A percentile compares a stretch with the other conserved stretches of the same genome.
Evolutionary conservation across 129 eudicot species (phyloP).

Genomic region (Flaveria sonorensis): DNA sequence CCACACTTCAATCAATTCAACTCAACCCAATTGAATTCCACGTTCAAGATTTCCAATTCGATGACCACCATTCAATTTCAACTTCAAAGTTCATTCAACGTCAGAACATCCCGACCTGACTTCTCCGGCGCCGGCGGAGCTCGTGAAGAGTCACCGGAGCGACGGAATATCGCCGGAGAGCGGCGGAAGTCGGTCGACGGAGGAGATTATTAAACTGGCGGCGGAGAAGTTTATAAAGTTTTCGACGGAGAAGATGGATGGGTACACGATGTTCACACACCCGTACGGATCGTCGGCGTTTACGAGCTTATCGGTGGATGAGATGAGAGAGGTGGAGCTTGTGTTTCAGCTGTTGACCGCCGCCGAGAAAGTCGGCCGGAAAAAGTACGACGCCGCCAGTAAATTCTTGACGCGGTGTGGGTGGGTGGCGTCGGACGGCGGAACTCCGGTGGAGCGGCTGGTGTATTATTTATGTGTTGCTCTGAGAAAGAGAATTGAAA

Average conservation of each 20-base stretch:
- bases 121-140: slow-evolving; percentile 32
- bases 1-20: background rate
- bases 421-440: slow-evolving; percentile 40
- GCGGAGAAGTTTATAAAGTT: slow-evolving; percentile 62
- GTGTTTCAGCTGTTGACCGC: slow-evolving; percentile 58
- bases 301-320: slow-evolving; percentile 45
- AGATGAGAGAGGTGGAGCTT: slow-evolving; percentile 56
- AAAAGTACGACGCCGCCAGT: slow-evolving; percentile 49
- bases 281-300: slow-evolving; percentile 57
- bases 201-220: slow-evolving; percentile 53
- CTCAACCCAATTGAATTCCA: background rate
- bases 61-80: background rate
- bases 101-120: background rate
- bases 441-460: slow-evolving; percentile 55
- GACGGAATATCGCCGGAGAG: background rate
- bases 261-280: slow-evolving; percentile 42
- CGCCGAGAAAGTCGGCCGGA: slow-evolving; percentile 48
- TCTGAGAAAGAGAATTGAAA: slow-evolving; percentile 39
- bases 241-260: slow-evolving; percentile 41
- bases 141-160: slow-evolving; percentile 31
- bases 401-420: slow-evolving; percentile 48
- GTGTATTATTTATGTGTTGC: slow-evolving; percentile 53
- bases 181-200: slow-evolving; percentile 43
- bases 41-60: background rate
- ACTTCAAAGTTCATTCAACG: background rate